Conservation (phyloP, 2,329 filamentous ascomycete species). For the Hymenoscyphus scutula region DNA sequence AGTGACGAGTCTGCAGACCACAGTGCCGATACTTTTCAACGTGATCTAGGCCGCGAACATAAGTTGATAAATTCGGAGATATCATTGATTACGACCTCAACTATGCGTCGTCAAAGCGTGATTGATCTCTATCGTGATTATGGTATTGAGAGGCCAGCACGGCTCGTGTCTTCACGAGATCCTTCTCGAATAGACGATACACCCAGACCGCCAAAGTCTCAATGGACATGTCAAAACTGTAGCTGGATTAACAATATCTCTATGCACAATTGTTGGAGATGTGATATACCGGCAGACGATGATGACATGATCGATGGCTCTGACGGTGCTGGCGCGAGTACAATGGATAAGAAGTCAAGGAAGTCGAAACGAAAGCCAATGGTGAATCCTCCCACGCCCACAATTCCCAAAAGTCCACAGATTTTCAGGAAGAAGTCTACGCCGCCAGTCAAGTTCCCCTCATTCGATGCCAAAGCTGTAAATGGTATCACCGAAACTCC, state of each 20-base stretch:
- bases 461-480: slow-evolving; percentile 12
- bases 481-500: neutral
- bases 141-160: slow-evolving; percentile 45
- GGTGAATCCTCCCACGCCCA: neutral
- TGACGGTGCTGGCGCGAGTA: neutral
- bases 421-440: neutral
- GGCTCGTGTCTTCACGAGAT: slow-evolving; percentile 42
- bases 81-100: slow-evolving; percentile 35
- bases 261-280: slow-evolving; percentile 45
- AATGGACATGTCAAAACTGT: slow-evolving; percentile 51
- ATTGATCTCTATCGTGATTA: slow-evolving; percentile 48
- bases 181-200: slow-evolving; percentile 31
- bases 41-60: slow-evolving; percentile 13
- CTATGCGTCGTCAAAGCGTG: slow-evolving; percentile 42
- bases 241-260: slow-evolving; percentile 40
- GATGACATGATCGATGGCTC: neutral
- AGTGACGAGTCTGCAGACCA: slow-evolving; percentile 1
- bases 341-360: neutral
- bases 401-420: neutral
- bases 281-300: slow-evolving; percentile 36
- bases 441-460: slow-evolving; percentile 10
- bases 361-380: neutral
- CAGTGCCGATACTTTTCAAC: slow-evolving; percentile 6
- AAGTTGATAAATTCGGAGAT: slow-evolving; percentile 22
- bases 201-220: slow-evolving; percentile 24